Conservation (phyloP, 768 basidiomycete species). For the Gyrodon lividus region DNA sequence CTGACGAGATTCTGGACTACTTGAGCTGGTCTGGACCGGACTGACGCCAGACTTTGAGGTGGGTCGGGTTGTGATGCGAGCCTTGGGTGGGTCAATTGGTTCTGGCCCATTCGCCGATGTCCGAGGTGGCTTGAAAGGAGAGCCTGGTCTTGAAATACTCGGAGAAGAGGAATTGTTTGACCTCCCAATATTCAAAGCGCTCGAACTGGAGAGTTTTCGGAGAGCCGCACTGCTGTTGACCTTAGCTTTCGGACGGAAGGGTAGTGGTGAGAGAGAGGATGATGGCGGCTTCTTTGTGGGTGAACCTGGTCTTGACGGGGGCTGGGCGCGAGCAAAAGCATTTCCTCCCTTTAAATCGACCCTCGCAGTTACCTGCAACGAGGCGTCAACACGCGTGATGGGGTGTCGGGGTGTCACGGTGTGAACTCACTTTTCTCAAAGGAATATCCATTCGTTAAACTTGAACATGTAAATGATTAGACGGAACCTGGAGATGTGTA, state of each 20-base stretch:
- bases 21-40: slow-evolving; percentile 8
- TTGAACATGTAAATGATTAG: slow-evolving; percentile 1
- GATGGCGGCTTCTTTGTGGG: slow-evolving; percentile 40
- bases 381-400: slow-evolving; percentile 13
- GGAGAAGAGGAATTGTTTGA: slow-evolving; percentile 35
- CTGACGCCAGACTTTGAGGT: slow-evolving; percentile 22
- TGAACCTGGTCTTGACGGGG: slow-evolving; percentile 48
- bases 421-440: slow-evolving; percentile 44
- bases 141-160: slow-evolving; percentile 41
- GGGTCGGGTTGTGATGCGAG: slow-evolving; percentile 31
- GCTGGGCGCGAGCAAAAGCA: slow-evolving; percentile 29
- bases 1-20: slow-evolving; percentile 29
- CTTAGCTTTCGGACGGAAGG: slow-evolving; percentile 55
- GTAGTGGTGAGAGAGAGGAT: slow-evolving; percentile 26
- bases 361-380: slow-evolving; percentile 52
- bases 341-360: slow-evolving; percentile 40
- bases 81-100: slow-evolving; percentile 24
- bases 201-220: slow-evolving; percentile 26
- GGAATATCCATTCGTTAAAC: slow-evolving; percentile 37
- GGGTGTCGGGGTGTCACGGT: not conserved
- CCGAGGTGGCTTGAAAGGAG: slow-evolving; percentile 39
- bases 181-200: slow-evolving; percentile 13
- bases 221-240: slow-evolving; percentile 54
- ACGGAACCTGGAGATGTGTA: not conserved
- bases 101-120: slow-evolving; percentile 33